These are phyloP conservation scores for Lippia alba DNA, from an alignment of 305 asterid genomes.

Conservation along the genomic window DNA sequence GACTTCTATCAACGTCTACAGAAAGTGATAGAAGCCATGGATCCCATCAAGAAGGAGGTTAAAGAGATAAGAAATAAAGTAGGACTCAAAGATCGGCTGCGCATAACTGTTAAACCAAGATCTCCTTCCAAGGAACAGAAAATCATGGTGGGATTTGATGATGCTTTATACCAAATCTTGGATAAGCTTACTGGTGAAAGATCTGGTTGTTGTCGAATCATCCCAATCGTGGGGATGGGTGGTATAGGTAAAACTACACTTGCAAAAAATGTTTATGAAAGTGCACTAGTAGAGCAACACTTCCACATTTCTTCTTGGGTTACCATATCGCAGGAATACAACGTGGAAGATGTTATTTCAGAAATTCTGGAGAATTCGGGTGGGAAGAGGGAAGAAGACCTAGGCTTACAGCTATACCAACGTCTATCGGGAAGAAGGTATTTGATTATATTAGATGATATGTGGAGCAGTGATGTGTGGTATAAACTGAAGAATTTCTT, in stretches of 20 bases:
- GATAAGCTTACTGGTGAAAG: background rate
- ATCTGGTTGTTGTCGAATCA: background rate
- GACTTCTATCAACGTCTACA: background rate
- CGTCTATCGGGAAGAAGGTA: background rate
- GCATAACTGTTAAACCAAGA: background rate
- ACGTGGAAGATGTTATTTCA: background rate
- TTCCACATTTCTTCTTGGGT: background rate
- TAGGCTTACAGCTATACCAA: background rate
- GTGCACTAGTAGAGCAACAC: background rate
- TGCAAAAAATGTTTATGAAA: background rate
- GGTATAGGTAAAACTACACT: conserved; percentile 2
- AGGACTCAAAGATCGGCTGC: background rate
- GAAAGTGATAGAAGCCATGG: background rate
- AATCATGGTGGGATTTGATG: background rate
- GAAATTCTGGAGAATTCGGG: background rate
- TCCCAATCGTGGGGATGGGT: background rate
- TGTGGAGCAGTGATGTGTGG: background rate
- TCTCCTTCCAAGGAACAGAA: background rate
- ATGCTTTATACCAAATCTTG: background rate
- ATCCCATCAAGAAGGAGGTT: background rate
- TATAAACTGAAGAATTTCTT: too few relatives aligned
- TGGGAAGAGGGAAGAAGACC: background rate
- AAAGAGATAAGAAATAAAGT: background rate
- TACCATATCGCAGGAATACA: background rate
- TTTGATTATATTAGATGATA: background rate